phyloP scores from a whole-genome alignment of 2,329 filamentous ascomycete genomes.

The Leptodontidium sp. region DNA sequence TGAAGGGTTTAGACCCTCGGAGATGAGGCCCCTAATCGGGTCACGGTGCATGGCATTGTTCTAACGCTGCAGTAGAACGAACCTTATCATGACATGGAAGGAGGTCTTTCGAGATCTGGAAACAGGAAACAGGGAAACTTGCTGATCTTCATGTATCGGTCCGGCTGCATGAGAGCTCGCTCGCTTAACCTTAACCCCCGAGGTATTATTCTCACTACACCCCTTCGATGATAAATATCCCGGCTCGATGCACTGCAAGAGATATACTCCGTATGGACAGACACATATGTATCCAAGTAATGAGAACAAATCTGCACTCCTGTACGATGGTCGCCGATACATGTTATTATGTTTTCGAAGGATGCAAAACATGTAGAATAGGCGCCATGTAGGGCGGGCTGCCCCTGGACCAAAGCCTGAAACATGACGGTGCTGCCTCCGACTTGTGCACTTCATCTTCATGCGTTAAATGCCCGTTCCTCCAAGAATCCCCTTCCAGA shows the following conservation, averaged over 20 bases:
- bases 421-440: conserved; percentile 23
- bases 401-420: conserved; percentile 12
- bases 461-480: conserved; percentile 32
- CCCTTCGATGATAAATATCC: background rate
- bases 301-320: background rate
- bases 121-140: conserved; percentile 27
- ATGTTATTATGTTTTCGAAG: background rate
- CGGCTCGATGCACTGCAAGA: background rate
- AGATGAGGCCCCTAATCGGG: background rate
- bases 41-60: conserved; percentile 13
- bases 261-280: background rate
- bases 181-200: conserved; percentile 13
- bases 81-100: conserved; percentile 24
- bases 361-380: background rate
- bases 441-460: conserved; percentile 25
- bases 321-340: background rate
- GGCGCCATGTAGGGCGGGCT: background rate
- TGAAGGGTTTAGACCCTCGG: conserved; percentile 2
- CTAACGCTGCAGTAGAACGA: conserved; percentile 25
- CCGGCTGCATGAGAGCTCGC: conserved; percentile 6
- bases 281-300: background rate
- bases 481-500: conserved; percentile 13
- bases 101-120: conserved; percentile 21
- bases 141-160: conserved; percentile 22
- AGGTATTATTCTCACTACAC: background rate